Evolutionary conservation across 2,329 filamentous ascomycete genomes (phyloP), one percentile per base, ranked within the genome.

Genomic region (Phialophora expanda): DNA sequence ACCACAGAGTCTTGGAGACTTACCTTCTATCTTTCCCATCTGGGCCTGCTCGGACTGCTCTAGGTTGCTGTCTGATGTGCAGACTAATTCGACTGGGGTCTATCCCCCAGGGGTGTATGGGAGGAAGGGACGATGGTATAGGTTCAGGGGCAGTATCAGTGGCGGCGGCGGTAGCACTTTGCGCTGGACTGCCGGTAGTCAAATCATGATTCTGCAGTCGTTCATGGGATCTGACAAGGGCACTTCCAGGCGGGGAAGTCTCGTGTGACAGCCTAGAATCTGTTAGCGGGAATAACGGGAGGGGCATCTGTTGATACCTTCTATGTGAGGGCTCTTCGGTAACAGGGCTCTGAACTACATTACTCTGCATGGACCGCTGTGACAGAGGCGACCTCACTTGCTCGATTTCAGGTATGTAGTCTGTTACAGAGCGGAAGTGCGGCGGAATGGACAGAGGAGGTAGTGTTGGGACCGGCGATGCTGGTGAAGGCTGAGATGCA

Each of bases 21-120:
- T 78, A 77, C 61, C 80, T 79, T 58, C 81, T 76, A 62, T 81
- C 80, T 66, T 80, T 76, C 61, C 82, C 80, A 41, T 80, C 80
- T 38, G 80, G 78, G 17, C 80, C 80, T 34, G 81, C 80, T 64
- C 81, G 77, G 50, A 79, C 80, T 22, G 78, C 79, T 28, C 78
- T 71, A 34, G 81, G 81, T 53, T 83, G 80, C 68, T 83, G 80
- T 51, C 81, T 77, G 30, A 83, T 76, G 51, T 78, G 76, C 7
- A 83, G 75, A 44, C 75, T 75, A 67, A 78, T 79, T 9, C 79
- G 75, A 17, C 53, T 32, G 22, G 50, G 22, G 20, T 32, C 8
- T 48, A 8, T 41, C 2, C 53, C 28, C 53, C 26, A 34, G 11
- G 32, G 32, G 32, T 34, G 53, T 30, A 28, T 24, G 12, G 28